These are phyloP conservation scores for Scedosporium aurantiacum DNA, from an alignment of 2,329 filamentous ascomycete genomes.

Conservation along the genomic window DNA sequence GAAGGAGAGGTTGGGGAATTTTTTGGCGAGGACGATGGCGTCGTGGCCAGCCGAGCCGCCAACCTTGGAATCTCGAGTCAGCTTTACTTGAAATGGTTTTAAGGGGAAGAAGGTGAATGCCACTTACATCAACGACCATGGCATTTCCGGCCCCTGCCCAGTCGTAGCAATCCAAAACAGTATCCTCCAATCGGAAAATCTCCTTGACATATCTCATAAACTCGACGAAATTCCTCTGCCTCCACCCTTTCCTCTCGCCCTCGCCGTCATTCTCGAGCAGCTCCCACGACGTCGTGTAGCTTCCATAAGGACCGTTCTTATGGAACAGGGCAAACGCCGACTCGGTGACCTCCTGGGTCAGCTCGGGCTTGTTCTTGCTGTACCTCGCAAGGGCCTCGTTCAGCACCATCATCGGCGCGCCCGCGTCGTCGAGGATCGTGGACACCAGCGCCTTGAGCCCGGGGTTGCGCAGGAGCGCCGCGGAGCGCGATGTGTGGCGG, in stretches of 20 bases:
- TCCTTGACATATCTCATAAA: constrained; percentile 41
- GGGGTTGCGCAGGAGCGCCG: constrained; percentile 35
- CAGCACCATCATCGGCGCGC: constrained; percentile 35
- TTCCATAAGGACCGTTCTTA: constrained; percentile 21
- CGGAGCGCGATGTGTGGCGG: constrained; percentile 41
- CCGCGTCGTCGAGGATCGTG: constrained; percentile 43
- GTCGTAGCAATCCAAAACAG: constrained; percentile 44
- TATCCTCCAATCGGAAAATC: constrained; percentile 33
- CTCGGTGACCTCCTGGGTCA: constrained; percentile 21
- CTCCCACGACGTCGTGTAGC: constrained; percentile 30
- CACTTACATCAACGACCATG: constrained; percentile 38
- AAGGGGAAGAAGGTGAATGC: neutral
- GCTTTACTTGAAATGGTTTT: neutral
- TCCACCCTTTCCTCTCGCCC: constrained; percentile 25
- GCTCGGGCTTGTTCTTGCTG: constrained; percentile 32
- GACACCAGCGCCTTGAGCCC: constrained; percentile 42
- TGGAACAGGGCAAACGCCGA: constrained; percentile 42
- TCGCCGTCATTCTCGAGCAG: constrained; percentile 27
- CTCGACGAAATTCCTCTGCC: constrained; percentile 29
- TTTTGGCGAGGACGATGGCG: constrained; percentile 40
- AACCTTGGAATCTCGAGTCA: constrained; percentile 40
- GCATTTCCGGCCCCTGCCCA: constrained; percentile 46
- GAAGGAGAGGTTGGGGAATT: constrained; percentile 39
- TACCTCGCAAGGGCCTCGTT: constrained; percentile 30
- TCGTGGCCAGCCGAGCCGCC: constrained; percentile 49